Base-by-base conservation (phyloP, 148 eudicot genomes). In the Camellia lanceoleosa region DNA sequence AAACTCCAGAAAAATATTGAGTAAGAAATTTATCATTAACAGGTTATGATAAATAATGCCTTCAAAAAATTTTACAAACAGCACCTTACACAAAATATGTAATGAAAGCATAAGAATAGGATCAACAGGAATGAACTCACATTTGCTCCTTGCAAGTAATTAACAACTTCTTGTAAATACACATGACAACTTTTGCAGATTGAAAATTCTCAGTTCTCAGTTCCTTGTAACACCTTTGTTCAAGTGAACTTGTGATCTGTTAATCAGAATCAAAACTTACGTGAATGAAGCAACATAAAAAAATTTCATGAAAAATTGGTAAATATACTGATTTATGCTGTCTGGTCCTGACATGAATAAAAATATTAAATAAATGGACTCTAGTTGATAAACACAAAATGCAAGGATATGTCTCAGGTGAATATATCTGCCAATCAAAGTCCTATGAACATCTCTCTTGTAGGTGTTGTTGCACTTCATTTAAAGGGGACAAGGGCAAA, bases 141-240 rank as follows among this genome's bases (percentile, higher is more conserved):
- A 97, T 88, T 90, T 94, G 97, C 73, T 97, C 99, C 88, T 86
- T 94, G 82, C 99, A 97, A 66, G 95, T 81, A 43, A 83, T 62
- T 83, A 94, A 76, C 83, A 97, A 81, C 81, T 94, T 97, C 89
- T 83, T 89, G 89, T 94, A 96, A 71, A 96, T 87, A 63, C 84
- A 86, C 91, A 91, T 87, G 81, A 92, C 94, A 80, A 88, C 77
- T 87, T 92, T 96, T 54, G 89, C 95, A 6, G 88, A 84, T 58
- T 80, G 85, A 76, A 82, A 92, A 74, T 94, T 96, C 79, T 89
- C 93, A 75, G 54, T 82, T 64, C 98, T 85, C 80, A 96, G 80
- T 84, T 96, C 99, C 89, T 92, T 96, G 89, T 92, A 96, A 82
- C 88, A 96, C 78, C 93, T 89, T 82, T 94, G 95, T 87, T 96